Conservation (phyloP, 352 stramenopile genomes). For the Globisporangium iwayamae region DNA sequence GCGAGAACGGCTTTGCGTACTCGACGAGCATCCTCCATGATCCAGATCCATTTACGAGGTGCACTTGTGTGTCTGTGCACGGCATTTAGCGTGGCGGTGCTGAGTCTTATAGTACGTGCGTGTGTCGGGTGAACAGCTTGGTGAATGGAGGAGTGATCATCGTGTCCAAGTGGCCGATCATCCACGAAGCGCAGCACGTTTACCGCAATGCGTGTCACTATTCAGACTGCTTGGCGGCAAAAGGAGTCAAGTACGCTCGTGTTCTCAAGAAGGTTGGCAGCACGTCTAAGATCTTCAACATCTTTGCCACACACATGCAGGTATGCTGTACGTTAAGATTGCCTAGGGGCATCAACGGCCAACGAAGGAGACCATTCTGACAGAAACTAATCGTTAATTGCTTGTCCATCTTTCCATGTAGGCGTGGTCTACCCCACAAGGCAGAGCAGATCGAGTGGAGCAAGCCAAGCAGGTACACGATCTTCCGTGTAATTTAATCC, state of each 20-base stretch:
- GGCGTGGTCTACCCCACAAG: conserved; percentile 75
- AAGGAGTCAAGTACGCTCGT: conserved; percentile 81
- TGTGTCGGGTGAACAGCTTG: conserved; percentile 24
- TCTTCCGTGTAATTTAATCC: background rate
- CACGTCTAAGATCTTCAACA: conserved; percentile 73
- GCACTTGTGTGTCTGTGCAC: background rate
- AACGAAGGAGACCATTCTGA: too few relatives aligned
- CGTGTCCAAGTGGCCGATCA: conserved; percentile 80
- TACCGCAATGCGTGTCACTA: conserved; percentile 78
- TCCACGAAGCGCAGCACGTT: conserved; percentile 73
- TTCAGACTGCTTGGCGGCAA: conserved; percentile 78
- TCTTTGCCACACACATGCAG: conserved; percentile 87
- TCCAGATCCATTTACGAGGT: conserved; percentile 76
- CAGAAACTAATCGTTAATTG: background rate
- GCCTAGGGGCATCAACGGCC: background rate
- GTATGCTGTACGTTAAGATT: conserved; percentile 15
- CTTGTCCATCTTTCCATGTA: conserved; percentile 7
- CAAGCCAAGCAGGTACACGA: conserved; percentile 60
- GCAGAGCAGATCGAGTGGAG: conserved; percentile 49
- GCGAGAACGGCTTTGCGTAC: conserved; percentile 47
- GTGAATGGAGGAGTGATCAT: conserved; percentile 78
- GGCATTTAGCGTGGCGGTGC: background rate
- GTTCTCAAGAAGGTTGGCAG: conserved; percentile 54
- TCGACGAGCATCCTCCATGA: conserved; percentile 70
- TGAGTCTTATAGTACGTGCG: background rate